Percentiles rank a stretch among this genome's conserved stretches.
Evolutionary conservation across 352 stramenopile species (phyloP).

Genomic region (Globisporangium spinosum): DNA sequence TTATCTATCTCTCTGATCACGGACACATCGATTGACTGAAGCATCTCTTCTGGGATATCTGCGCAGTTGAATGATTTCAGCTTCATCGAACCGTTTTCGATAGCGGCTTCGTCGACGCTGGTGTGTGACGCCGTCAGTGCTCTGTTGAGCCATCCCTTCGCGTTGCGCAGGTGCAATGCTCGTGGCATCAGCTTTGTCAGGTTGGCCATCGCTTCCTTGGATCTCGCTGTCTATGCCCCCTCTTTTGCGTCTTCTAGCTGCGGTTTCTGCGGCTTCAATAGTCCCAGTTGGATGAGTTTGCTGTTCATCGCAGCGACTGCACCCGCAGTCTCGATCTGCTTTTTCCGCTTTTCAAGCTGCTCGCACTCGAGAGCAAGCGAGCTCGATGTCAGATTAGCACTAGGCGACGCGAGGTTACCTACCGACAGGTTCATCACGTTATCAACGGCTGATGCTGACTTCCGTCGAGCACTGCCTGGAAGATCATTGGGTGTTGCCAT

Average conservation of each 20-base stretch:
- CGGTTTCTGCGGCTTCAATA: conserved; percentile 35
- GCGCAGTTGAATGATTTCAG: neutral
- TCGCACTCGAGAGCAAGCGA: conserved; percentile 67
- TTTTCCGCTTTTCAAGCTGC: conserved; percentile 63
- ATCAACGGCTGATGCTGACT: conserved; percentile 5
- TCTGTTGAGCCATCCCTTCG: neutral
- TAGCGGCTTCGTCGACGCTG: neutral
- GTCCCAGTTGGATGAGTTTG: conserved; percentile 52
- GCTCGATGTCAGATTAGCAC: conserved; percentile 1
- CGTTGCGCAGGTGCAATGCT: neutral
- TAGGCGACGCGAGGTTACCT: conserved; percentile 17
- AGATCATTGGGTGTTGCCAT: neutral
- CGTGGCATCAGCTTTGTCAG: neutral
- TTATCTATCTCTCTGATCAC: neutral
- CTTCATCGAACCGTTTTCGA: neutral
- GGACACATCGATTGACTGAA: conserved; percentile 39
- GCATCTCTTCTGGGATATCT: conserved; percentile 44
- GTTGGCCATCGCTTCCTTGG: neutral
- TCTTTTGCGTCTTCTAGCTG: conserved; percentile 3
- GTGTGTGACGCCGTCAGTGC: neutral
- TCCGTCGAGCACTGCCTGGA: neutral
- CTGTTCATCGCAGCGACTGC: conserved; percentile 75
- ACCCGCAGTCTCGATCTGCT: conserved; percentile 70
- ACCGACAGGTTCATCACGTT: conserved; percentile 35
- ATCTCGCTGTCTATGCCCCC: neutral